Conservation (phyloP, 352 stramenopile species). For the Pythium aristosporum region DNA sequence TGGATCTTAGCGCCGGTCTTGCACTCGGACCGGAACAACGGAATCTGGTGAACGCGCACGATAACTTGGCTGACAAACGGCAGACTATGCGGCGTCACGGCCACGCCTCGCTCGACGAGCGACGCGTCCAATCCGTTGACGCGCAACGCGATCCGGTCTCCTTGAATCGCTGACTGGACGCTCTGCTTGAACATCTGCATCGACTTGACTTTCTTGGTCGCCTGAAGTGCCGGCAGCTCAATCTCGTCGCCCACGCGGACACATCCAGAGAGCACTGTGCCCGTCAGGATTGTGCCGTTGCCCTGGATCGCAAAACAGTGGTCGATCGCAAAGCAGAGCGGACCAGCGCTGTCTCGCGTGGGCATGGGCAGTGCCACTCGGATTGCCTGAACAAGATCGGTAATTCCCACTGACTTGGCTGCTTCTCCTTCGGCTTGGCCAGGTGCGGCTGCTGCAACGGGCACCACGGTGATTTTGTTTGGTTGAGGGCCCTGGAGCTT, state of each 20-base stretch:
- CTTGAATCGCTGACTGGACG: constrained; percentile 80
- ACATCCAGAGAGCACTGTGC: constrained; percentile 88
- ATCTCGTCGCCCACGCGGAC: constrained; percentile 91
- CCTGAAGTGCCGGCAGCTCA: constrained; percentile 85
- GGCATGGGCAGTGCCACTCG: constrained; percentile 37
- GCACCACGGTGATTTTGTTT: constrained; percentile 86
- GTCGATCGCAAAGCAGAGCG: constrained; percentile 95
- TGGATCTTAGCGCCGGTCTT: constrained; percentile 75
- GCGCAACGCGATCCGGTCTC: constrained; percentile 96
- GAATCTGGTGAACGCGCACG: constrained; percentile 49
- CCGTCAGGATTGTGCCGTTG: constrained; percentile 97
- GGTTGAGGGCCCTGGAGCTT: not conserved
- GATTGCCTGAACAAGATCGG: constrained; percentile 59
- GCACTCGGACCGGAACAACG: constrained; percentile 54
- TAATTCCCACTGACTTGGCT: constrained; percentile 45
- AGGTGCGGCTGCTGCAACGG: constrained; percentile 62
- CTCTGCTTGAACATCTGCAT: constrained; percentile 97
- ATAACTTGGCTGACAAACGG: constrained; percentile 51
- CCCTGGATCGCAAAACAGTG: constrained; percentile 98
- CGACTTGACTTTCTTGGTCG: constrained; percentile 95
- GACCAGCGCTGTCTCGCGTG: constrained; percentile 39
- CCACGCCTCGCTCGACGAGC: constrained; percentile 62
- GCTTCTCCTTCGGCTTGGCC: constrained; percentile 13
- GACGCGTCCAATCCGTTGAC: constrained; percentile 73
- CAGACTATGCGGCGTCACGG: constrained; percentile 52